Percentiles rank a stretch among this genome's conserved stretches.
Evolutionary conservation across 352 stramenopile genomes (phyloP).

Genomic region (Phytophthora europaea): DNA sequence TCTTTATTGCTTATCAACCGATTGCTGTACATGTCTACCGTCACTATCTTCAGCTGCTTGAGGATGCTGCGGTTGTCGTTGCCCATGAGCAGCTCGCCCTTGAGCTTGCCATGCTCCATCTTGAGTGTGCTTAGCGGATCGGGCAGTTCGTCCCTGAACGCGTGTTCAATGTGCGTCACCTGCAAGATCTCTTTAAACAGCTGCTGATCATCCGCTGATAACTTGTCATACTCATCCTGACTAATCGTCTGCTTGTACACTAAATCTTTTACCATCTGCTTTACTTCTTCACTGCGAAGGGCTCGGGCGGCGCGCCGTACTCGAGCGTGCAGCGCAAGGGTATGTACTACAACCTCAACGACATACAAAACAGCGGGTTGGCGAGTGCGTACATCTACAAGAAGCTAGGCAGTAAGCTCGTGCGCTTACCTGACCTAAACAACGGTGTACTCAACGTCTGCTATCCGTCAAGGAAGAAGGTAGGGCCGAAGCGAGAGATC

Average conservation of each 20-base stretch:
- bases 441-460: too few species aligned
- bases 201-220: background rate
- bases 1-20: conserved; percentile 12
- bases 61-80: conserved; percentile 21
- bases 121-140: conserved; percentile 3
- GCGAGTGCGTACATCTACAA: too few species aligned
- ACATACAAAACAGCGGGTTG: too few species aligned
- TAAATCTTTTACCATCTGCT: background rate
- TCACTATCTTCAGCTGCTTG: conserved; percentile 15
- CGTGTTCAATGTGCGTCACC: conserved; percentile 19
- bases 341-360: too few species aligned
- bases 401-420: too few species aligned
- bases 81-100: conserved; percentile 13
- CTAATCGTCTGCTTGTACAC: background rate
- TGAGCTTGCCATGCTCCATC: conserved; percentile 21
- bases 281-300: background rate
- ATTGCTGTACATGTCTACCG: conserved; percentile 21
- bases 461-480: too few species aligned
- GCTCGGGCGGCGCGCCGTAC: too few species aligned
- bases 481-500: too few species aligned
- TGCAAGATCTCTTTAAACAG: conserved; percentile 16
- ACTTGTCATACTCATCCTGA: background rate
- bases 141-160: conserved; percentile 18
- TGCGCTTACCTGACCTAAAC: too few species aligned
- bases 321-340: too few species aligned